phyloP scores from a whole-genome alignment of 768 basidiomycete species.

The Tylopilus felleus region DNA sequence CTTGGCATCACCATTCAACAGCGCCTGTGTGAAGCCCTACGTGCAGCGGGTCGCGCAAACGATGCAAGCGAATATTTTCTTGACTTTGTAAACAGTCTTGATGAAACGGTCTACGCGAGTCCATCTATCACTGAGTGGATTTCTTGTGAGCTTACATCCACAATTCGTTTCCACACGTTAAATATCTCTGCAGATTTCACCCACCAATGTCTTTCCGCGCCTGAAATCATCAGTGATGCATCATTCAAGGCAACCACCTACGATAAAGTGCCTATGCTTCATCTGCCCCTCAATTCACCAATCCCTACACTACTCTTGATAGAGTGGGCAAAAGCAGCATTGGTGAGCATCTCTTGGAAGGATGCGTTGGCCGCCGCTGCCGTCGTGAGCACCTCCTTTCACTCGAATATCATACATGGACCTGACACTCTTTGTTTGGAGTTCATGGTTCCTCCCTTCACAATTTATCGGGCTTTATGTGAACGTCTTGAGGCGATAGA shows the following conservation, averaged over 20 bases:
- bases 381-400: not conserved
- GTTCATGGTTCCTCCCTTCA: not conserved
- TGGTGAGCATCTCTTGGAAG: not conserved
- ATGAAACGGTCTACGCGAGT: not conserved
- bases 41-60: not conserved
- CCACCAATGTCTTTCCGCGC: not conserved
- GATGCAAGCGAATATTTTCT: not conserved
- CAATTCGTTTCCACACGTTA: not conserved
- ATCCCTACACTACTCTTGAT: not conserved
- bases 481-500: not conserved
- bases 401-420: too few relatives aligned
- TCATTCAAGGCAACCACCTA: not conserved
- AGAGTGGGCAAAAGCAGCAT: not conserved
- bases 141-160: not conserved
- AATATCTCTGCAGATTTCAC: not conserved
- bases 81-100: not conserved
- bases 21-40: not conserved
- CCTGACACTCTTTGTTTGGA: not conserved
- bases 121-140: not conserved
- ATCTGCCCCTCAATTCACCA: not conserved
- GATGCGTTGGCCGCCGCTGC: not conserved
- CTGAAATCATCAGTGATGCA: not conserved
- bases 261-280: too few relatives aligned
- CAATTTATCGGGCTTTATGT: not conserved
- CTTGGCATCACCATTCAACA: not conserved